Conservation (phyloP, 352 stramenopile genomes). For the Pythium diclinum region DNA sequence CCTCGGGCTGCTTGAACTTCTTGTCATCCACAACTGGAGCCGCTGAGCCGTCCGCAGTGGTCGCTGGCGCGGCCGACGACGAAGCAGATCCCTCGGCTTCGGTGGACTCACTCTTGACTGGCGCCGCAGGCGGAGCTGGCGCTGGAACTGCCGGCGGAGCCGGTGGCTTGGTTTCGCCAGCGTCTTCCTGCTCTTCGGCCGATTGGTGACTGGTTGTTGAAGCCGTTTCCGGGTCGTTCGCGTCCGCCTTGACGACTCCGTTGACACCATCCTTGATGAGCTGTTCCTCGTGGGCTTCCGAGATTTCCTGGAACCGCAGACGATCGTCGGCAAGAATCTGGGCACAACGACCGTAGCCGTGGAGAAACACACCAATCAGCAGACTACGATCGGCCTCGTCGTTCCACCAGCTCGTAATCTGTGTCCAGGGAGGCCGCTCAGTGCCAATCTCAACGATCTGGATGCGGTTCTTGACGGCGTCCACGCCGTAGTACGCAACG, state of each 20-base stretch:
- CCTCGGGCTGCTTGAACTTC: slow-evolving; percentile 81
- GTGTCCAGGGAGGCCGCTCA: slow-evolving; percentile 74
- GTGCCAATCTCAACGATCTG: slow-evolving; percentile 54
- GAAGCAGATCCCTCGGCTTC: neutral
- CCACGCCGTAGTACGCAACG: slow-evolving; percentile 63
- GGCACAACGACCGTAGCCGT: slow-evolving; percentile 79
- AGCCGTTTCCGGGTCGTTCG: slow-evolving; percentile 25
- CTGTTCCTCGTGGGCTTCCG: slow-evolving; percentile 41
- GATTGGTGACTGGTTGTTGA: slow-evolving; percentile 8
- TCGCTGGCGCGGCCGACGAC: neutral
- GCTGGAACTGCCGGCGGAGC: neutral
- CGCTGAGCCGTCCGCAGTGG: slow-evolving; percentile 23
- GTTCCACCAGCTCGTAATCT: slow-evolving; percentile 88
- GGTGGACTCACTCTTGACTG: slow-evolving; percentile 17
- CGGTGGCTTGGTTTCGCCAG: neutral
- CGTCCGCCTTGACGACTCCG: slow-evolving; percentile 29
- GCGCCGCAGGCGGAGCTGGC: neutral
- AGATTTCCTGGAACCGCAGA: slow-evolving; percentile 66
- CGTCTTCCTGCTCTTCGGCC: slow-evolving; percentile 27
- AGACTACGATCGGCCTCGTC: slow-evolving; percentile 74
- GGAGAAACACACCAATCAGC: slow-evolving; percentile 80
- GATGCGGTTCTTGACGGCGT: slow-evolving; percentile 59
- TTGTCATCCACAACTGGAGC: slow-evolving; percentile 26
- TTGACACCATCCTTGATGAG: slow-evolving; percentile 32
- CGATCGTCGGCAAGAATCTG: slow-evolving; percentile 78